Percentiles rank a stretch among this genome's conserved stretches.
Conservation (phyloP, 495 filamentous ascomycete species). For the Glutinoglossum americanum region DNA sequence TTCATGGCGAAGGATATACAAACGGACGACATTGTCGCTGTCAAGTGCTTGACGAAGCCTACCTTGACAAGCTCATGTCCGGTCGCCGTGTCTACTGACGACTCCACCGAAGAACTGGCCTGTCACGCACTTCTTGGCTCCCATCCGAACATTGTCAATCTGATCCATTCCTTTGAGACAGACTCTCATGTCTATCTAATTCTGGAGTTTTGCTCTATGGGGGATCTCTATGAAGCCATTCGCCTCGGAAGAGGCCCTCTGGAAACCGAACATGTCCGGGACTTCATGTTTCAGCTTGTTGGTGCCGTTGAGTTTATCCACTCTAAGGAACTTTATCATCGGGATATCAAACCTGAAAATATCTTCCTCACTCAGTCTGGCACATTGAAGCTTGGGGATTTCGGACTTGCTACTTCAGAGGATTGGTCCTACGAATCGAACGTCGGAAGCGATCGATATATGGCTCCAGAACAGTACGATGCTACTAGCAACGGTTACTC, state of each 20-base stretch:
- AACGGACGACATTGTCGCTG: constrained; percentile 61
- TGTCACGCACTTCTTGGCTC: constrained; percentile 56
- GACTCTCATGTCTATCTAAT: constrained; percentile 76
- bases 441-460: constrained; percentile 94
- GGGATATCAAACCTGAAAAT: constrained; percentile 99
- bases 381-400: constrained; percentile 88
- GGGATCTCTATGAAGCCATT: constrained; percentile 94
- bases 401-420: constrained; percentile 75
- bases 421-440: constrained; percentile 73
- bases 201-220: constrained; percentile 87
- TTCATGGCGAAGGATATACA: constrained; percentile 66
- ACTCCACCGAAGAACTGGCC: constrained; percentile 68
- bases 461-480: constrained; percentile 96
- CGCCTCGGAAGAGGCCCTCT: constrained; percentile 66
- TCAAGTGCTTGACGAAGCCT: constrained; percentile 80
- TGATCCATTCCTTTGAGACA: constrained; percentile 82
- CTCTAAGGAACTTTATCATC: constrained; percentile 75
- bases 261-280: constrained; percentile 87
- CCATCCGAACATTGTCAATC: constrained; percentile 86
- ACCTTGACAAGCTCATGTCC: constrained; percentile 31
- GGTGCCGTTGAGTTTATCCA: constrained; percentile 84
- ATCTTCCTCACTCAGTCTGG: constrained; percentile 80
- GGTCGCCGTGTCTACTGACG: constrained; percentile 40
- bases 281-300: constrained; percentile 89
- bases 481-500: constrained; percentile 69